Evolutionary conservation across 108 stramenopile species (phyloP).

Genomic region (Licmophora abbreviata): DNA sequence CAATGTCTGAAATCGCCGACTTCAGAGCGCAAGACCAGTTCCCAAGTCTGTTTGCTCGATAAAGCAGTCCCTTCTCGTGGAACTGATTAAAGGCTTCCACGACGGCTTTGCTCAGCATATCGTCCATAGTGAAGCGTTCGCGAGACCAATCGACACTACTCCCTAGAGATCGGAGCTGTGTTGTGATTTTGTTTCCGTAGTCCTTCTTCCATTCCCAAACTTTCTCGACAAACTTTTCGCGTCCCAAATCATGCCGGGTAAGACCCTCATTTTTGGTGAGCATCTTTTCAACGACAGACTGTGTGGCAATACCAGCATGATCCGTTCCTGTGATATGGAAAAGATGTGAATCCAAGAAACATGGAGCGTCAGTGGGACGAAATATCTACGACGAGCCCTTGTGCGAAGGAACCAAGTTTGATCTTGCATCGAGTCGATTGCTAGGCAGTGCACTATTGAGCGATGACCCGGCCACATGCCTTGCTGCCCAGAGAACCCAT

Average conservation of each 20-base stretch:
- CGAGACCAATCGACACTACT: constrained; percentile 92
- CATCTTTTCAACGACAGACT: constrained; percentile 98
- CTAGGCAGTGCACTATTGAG: constrained; percentile 16
- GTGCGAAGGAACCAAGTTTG: constrained; percentile 13
- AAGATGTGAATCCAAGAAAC: constrained; percentile 5
- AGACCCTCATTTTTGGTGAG: constrained; percentile 87
- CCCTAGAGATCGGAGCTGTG: constrained; percentile 87
- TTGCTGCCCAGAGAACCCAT: constrained; percentile 30
- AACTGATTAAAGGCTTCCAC: constrained; percentile 89
- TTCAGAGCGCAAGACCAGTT: constrained; percentile 98
- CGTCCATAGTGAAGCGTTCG: constrained; percentile 99
- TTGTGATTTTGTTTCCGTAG: constrained; percentile 88
- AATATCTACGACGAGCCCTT: constrained; percentile 9
- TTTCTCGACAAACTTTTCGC: constrained; percentile 90
- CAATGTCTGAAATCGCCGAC: constrained; percentile 98
- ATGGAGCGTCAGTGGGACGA: constrained; percentile 1
- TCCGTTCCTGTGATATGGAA: constrained; percentile 79
- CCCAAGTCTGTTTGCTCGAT: constrained; percentile 89
- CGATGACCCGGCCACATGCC: constrained; percentile 20
- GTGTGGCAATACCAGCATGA: constrained; percentile 99
- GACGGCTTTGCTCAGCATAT: constrained; percentile 87
- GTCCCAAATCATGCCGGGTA: constrained; percentile 95
- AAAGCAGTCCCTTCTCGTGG: constrained; percentile 94
- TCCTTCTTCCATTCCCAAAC: constrained; percentile 99
- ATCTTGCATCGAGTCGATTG: constrained; percentile 29